Conservation (phyloP, 2,329 filamentous ascomycete genomes). For the Ophiostoma ips region DNA sequence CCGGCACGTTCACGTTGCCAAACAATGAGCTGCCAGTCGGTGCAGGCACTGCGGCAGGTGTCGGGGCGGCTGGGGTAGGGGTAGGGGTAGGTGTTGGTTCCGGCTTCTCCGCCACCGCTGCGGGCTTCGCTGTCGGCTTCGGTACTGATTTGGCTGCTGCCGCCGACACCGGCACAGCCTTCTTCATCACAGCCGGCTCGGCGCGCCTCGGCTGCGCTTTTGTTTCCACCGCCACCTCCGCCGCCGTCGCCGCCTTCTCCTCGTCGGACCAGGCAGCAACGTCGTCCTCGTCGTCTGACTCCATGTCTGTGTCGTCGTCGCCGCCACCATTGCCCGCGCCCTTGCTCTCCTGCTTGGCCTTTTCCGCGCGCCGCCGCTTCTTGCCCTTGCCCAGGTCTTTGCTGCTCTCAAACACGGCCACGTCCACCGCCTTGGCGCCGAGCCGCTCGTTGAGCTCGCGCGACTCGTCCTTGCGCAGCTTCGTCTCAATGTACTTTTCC, state of each 20-base stretch:
- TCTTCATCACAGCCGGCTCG: too few relatives aligned
- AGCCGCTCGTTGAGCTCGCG: conserved; percentile 72
- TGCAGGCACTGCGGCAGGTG: neutral
- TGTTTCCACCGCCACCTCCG: too few relatives aligned
- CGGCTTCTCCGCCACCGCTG: neutral
- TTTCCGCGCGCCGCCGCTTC: conserved; percentile 57
- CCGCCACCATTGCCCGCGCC: too few relatives aligned
- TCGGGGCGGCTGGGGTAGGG: neutral
- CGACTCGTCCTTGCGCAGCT: conserved; percentile 89
- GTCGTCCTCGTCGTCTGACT: conserved; percentile 11
- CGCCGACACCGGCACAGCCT: too few relatives aligned
- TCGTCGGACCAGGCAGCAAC: conserved; percentile 21
- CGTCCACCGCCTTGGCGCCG: conserved; percentile 66
- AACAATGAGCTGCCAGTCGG: conserved; percentile 6
- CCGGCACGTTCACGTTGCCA: neutral
- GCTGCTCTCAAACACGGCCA: conserved; percentile 64
- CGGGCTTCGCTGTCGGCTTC: neutral
- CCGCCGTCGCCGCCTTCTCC: conserved; percentile 11
- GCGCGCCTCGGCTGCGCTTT: too few relatives aligned
- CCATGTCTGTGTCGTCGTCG: conserved; percentile 21
- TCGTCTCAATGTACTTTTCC: conserved; percentile 67
- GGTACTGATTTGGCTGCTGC: neutral
- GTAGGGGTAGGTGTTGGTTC: neutral
- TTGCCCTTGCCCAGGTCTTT: conserved; percentile 59
- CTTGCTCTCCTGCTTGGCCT: conserved; percentile 42